Base-by-base conservation (phyloP, 1,284 basidiomycete species). In the Waitea zeae region DNA sequence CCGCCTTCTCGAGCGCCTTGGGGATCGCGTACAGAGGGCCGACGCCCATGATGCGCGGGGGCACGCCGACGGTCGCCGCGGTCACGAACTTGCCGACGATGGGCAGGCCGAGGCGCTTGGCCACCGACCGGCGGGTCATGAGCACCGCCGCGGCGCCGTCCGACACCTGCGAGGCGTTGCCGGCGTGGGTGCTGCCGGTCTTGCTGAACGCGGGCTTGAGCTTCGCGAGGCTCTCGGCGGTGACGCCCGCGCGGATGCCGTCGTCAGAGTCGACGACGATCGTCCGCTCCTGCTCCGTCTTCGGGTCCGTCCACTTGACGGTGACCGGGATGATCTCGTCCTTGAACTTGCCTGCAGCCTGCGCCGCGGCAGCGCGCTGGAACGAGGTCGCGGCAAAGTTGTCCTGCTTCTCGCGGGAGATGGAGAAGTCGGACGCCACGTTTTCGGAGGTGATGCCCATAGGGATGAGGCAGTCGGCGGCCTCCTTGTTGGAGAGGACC, bases 371-470 rank as follows among this genome's bases (percentile, higher is more conserved):
- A 13, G 93, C 93, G 53, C 86, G 87, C 48, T 76, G 74, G 64
- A 77, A 92, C 7, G 86, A 90, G 40, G 71, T 59, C 30, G 88
- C 87, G 6, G 89, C 78, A 47, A 93, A 95, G 34, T 62, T 68
- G 60, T 95, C 90, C 56, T 93, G 89, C 31, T 56, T 58, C 31
- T 62, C 61, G 37, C 90, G 80, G 30, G 77, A 58, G 49, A 96
- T 69, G 43, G 64, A 61, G 58, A 67, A 90, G 42, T 87, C 68
- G 30, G 64, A 57, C 14, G 89, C 87, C 42, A 97, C 92, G 51
- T 97, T 97, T 64, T 97, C 93, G 17, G 88, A 95, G 34, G 90
- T 93, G 59, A 89, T 80, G 43, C 92, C 90, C 90, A 96, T 96
- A 37, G 93, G 93, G 42, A 93, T 67, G 14, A 93, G 65, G 57